phyloP scores from a whole-genome alignment of 2,329 filamentous ascomycete genomes.

The Phialophora verrucosa region DNA sequence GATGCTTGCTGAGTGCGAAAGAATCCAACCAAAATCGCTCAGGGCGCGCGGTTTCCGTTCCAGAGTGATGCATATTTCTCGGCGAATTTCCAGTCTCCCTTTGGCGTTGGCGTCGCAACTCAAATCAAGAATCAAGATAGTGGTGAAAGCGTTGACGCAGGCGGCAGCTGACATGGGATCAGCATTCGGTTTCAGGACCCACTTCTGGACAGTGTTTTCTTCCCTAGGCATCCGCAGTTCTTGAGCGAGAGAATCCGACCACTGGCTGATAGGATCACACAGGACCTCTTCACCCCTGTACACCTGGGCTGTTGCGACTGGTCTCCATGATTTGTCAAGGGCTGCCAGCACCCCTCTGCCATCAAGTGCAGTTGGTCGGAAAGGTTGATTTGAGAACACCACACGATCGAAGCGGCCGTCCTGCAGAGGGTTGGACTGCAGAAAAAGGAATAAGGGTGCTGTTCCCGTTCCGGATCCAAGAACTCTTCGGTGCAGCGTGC shows the following conservation, averaged over 20 bases:
- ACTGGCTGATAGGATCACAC: conserved; percentile 19
- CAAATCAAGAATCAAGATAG: conserved; percentile 18
- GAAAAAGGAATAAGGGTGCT: conserved; percentile 60
- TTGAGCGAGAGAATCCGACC: conserved; percentile 14
- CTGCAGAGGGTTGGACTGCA: conserved; percentile 60
- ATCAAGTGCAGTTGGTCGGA: conserved; percentile 53
- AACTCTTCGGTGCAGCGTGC: conserved; percentile 26
- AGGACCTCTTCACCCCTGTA: conserved; percentile 12
- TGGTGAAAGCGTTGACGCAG: conserved; percentile 17
- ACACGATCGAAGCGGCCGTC: conserved; percentile 58
- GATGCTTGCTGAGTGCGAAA: conserved; percentile 15
- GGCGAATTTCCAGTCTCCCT: conserved; percentile 12
- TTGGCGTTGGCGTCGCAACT: conserved; percentile 8
- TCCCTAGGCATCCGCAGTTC: conserved; percentile 11
- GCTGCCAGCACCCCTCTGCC: conserved; percentile 54
- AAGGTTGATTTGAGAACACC: conserved; percentile 57
- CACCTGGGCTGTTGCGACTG: conserved; percentile 3
- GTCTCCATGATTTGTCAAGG: conserved; percentile 42
- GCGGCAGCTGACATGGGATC: neutral
- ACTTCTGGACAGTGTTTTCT: conserved; percentile 17
- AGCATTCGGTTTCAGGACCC: conserved; percentile 4
- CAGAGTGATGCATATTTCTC: conserved; percentile 16
- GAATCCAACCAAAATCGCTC: conserved; percentile 26
- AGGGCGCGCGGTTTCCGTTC: conserved; percentile 27
- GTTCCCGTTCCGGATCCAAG: neutral